Percentiles rank a stretch among this genome's conserved stretches.
These are phyloP conservation scores for Globisporangium middletonii DNA, from an alignment of 352 stramenopile genomes.

Conservation along the genomic window DNA sequence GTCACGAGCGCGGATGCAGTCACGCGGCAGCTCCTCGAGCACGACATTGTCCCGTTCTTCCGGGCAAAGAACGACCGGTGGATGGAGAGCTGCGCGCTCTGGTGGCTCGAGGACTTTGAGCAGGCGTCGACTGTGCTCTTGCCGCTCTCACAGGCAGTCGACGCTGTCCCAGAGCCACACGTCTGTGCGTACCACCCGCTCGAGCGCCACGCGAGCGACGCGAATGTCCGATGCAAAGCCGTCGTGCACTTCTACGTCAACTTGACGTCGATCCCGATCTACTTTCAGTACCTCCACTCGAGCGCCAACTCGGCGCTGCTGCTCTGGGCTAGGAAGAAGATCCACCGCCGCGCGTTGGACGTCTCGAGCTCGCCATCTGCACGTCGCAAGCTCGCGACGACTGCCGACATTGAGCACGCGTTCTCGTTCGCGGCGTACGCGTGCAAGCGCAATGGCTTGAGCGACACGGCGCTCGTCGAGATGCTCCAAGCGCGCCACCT, in stretches of 20 bases:
- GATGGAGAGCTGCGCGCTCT: slow-evolving; percentile 74
- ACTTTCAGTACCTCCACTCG: slow-evolving; percentile 80
- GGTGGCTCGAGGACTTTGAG: slow-evolving; percentile 86
- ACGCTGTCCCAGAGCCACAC: slow-evolving; percentile 17
- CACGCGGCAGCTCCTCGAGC: slow-evolving; percentile 51
- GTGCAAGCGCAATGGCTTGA: slow-evolving; percentile 78
- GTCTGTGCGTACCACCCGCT: slow-evolving; percentile 8
- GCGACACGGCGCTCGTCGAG: slow-evolving; percentile 76
- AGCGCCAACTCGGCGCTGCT: slow-evolving; percentile 57
- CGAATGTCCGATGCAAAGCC: slow-evolving; percentile 37
- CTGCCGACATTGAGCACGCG: slow-evolving; percentile 75
- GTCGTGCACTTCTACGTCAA: slow-evolving; percentile 76
- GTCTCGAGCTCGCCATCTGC: background rate
- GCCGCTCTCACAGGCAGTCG: slow-evolving; percentile 59
- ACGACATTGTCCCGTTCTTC: slow-evolving; percentile 67
- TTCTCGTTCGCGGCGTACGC: slow-evolving; percentile 81
- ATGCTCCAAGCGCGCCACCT: slow-evolving; percentile 83
- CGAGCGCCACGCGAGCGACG: slow-evolving; percentile 9
- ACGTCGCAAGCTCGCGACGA: slow-evolving; percentile 33
- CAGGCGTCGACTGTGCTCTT: slow-evolving; percentile 63
- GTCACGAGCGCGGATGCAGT: slow-evolving; percentile 51
- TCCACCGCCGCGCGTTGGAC: background rate
- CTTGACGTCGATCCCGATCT: slow-evolving; percentile 77
- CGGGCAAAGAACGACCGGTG: slow-evolving; percentile 52
- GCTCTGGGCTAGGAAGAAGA: slow-evolving; percentile 53